Conservation (phyloP, 805 yeast species). For the Huiozyma naganishii region DNA sequence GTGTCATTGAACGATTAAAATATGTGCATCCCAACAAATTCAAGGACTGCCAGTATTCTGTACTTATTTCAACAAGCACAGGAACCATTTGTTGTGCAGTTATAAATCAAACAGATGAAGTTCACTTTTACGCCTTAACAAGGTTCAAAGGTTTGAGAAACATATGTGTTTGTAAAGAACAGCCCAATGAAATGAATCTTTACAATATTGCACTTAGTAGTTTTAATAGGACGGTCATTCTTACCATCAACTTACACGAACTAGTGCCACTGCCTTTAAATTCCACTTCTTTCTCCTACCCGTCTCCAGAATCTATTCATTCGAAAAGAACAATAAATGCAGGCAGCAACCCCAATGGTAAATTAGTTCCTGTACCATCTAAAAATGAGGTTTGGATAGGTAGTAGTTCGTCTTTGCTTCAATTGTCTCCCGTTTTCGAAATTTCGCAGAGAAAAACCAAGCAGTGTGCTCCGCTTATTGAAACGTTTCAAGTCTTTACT, state of each 20-base stretch:
- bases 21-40: slow-evolving; percentile 1
- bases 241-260: not conserved
- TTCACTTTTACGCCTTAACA: slow-evolving; percentile 15
- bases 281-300: not conserved
- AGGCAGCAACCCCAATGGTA: not conserved
- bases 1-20: slow-evolving; percentile 12
- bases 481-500: not conserved
- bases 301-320: not conserved
- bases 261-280: not conserved
- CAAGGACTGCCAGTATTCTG: slow-evolving; percentile 10
- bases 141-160: slow-evolving; percentile 22
- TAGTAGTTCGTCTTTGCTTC: slow-evolving; percentile 1
- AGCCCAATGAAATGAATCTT: not conserved
- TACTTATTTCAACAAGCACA: slow-evolving; percentile 14
- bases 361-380: not conserved
- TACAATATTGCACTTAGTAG: slow-evolving; percentile 1
- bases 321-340: slow-evolving; percentile 1
- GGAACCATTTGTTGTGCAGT: slow-evolving; percentile 19
- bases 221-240: not conserved
- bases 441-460: not conserved
- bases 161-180: slow-evolving; percentile 7
- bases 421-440: not conserved
- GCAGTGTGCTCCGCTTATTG: not conserved
- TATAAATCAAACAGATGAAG: slow-evolving; percentile 4
- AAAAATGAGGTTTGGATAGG: slow-evolving; percentile 1